Evolutionary conservation across 2,329 filamentous ascomycete species (phyloP), one percentile per base, ranked within the genome.

Genomic region (Talaromyces sp.): DNA sequence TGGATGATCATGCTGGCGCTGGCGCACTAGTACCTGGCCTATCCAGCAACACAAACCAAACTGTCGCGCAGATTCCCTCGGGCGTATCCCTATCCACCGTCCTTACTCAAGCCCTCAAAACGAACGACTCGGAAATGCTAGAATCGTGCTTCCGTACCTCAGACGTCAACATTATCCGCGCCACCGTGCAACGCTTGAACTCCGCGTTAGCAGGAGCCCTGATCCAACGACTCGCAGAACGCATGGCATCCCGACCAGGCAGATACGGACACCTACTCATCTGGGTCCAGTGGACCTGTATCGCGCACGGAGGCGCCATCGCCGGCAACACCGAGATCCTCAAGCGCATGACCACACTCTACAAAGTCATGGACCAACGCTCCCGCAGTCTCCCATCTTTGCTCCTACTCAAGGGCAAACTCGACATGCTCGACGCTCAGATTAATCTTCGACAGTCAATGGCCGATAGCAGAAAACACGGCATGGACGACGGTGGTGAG

Each of bases 231-330:
- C 86, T 99, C 61, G 92, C 95, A 9, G 90, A 96, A 70, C 87
- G 93, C 66, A 86, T 99, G 75, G 90, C 97, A 78, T 87, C 90
- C 69, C 88, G 92, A 52, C 95, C 95, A 1, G 95, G 94, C 3
- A 87, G 95, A 63, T 94, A 95, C 15, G 93, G 93, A 61, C 91
- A 89, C 73, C 86, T 99, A 37, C 93, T 97, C 85, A 87, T 90
- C 17, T 99, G 95, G 93, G 90, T 98, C 50, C 93, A 97, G 79
- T 97, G 93, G 92, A 94, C 92, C 1, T 86, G 97, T 63, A 88
- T 97, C 39, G 89, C 91, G 1, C 95, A 99, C 74, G 95, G 95
- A 69, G 95, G 94, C 69, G 93, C 93, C 62, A 84, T 99, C 60
- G 92, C 93, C 11, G 90, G 90, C 37, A 92, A 96, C 76, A 88